Evolutionary conservation across 345 rosid genomes (phyloP).

Genomic region (Pugionium dolabratum): DNA sequence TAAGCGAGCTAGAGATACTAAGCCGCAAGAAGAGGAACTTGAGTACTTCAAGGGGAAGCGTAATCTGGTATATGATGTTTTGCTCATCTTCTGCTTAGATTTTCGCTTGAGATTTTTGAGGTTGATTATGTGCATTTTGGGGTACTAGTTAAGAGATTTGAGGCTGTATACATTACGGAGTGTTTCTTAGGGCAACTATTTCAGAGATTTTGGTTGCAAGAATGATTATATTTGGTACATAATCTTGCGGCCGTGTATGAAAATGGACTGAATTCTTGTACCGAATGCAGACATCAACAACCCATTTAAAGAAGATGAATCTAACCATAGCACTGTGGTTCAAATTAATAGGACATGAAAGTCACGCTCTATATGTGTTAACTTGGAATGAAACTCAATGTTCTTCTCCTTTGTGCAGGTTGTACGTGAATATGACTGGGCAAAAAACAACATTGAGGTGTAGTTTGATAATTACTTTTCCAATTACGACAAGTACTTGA

Average conservation of each 20-base stretch:
- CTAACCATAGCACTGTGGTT: conserved; percentile 78
- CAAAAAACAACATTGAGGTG: conserved; percentile 68
- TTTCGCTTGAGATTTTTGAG: not conserved
- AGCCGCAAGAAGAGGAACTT: conserved; percentile 49
- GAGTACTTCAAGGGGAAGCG: conserved; percentile 80
- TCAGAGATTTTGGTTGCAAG: not conserved
- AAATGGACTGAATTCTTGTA: not conserved
- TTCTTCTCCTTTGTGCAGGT: conserved; percentile 54
- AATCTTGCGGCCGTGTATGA: not conserved
- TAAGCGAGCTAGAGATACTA: conserved; percentile 54
- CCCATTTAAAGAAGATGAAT: conserved; percentile 78
- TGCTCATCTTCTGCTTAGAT: not conserved
- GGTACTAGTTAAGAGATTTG: not conserved
- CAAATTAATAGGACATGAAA: conserved; percentile 15
- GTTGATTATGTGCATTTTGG: not conserved
- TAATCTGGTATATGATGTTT: conserved; percentile 54
- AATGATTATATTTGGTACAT: not conserved
- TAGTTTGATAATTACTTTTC: conserved; percentile 15
- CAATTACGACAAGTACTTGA: not conserved
- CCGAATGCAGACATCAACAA: conserved; percentile 60
- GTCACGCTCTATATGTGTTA: not conserved
- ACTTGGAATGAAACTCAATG: conserved; percentile 11
- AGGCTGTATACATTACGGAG: no score
- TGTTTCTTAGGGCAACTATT: no score
- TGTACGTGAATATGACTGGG: conserved; percentile 84